Base-by-base conservation (phyloP, 2,329 filamentous ascomycete species). In the Hypoxylon sp. region DNA sequence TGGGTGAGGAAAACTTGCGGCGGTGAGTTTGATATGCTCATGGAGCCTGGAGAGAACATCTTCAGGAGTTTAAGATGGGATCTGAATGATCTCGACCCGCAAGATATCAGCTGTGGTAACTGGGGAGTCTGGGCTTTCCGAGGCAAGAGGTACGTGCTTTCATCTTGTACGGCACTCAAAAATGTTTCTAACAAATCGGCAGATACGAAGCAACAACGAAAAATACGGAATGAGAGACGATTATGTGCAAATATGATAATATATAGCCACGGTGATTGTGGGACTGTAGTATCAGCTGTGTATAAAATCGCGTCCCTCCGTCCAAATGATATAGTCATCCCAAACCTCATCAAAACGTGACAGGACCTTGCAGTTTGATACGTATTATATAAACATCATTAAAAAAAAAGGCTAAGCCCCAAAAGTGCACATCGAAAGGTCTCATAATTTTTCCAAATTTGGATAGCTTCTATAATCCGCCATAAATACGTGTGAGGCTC, bases 81-180 rank as follows among this genome's bases (percentile, higher is more conserved):
- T 81, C 80, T 99, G 76, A 98, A 99, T 77, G 97, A 99, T 77
- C 83, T 96, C 71, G 96, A 98, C 79, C 94, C 95, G 6, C 93
- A 97, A 77, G 96, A 98, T 80, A 85, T 98, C 69, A 97, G 91
- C 74, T 97, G 93, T 76, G 95, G 96, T 61, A 99, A 99, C 80
- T 99, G 94, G 93, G 96, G 96, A 10, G 85, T 97, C 1, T 99
- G 97, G 93, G 94, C 92, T 13, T 99, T 99, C 84, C 89, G 96
- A 82, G 96, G 96, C 74, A 99, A 99, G 89, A 92, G 95, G 89
- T 98, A 88, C 74, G 88, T 80, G 13, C 53, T 54, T 37, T 67
- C 44, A 37, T 17, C 13, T 53, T 10, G 35, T 24, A 24, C 17
- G 5, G 5, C n/a, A 0, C 35, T 27, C 6, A 17, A 19, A 10